phyloP scores from a whole-genome alignment of 176 grass and related monocot species.

The Rhynchospora tenuis region DNA sequence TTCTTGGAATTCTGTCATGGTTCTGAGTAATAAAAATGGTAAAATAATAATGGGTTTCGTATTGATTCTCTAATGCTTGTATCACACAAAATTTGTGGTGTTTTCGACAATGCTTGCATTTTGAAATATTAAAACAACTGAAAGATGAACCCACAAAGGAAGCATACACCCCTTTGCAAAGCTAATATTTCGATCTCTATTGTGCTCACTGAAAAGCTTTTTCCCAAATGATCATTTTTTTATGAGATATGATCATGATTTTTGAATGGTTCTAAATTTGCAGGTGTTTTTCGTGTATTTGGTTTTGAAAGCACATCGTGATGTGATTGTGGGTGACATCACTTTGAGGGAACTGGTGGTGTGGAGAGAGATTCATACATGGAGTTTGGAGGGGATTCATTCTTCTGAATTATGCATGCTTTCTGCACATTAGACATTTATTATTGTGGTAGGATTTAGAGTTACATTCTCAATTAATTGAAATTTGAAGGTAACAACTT shows the following conservation, averaged over 20 bases:
- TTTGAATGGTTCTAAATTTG: constrained; percentile 4
- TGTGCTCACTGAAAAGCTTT: not conserved
- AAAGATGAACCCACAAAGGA: not conserved
- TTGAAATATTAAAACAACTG: too few relatives aligned
- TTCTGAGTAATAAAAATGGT: too few relatives aligned
- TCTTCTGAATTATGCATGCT: not conserved
- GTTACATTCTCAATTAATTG: not conserved
- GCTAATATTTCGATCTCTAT: not conserved
- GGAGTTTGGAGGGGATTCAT: not conserved
- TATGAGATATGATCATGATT: not conserved
- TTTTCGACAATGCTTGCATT: too few relatives aligned
- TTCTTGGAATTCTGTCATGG: too few relatives aligned
- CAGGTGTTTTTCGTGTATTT: constrained; percentile 87
- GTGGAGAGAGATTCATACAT: not conserved
- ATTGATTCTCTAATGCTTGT: too few relatives aligned
- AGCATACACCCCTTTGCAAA: not conserved
- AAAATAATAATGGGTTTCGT: too few relatives aligned
- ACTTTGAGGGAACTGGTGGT: not conserved
- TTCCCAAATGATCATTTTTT: not conserved
- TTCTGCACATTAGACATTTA: not conserved
- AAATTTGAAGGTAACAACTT: not conserved
- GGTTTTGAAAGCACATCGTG: constrained; percentile 60
- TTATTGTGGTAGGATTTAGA: not conserved
- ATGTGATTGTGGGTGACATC: not conserved
- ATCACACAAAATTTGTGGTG: too few relatives aligned